Percentiles rank a stretch among this genome's conserved stretches.
These are phyloP conservation scores for Lomentospora prolificans DNA, from an alignment of 2,329 filamentous ascomycete genomes.

Conservation along the genomic window DNA sequence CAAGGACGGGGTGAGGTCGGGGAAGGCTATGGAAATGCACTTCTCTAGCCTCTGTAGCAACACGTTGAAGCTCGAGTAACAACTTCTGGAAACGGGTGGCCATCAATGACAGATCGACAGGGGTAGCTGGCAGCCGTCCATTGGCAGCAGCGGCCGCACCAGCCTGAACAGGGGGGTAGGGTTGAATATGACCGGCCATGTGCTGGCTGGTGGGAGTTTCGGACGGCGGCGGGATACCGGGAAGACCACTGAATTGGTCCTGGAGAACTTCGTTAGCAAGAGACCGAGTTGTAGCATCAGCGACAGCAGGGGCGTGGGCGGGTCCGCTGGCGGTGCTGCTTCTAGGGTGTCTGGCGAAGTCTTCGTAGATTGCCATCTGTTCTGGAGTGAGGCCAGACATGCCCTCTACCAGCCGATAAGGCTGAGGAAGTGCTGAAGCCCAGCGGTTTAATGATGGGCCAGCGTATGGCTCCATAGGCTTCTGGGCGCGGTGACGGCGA, in stretches of 20 bases:
- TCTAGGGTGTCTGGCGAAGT: slow-evolving; percentile 81
- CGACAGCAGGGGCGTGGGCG: slow-evolving; percentile 46
- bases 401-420: slow-evolving; percentile 73
- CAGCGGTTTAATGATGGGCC: slow-evolving; percentile 76
- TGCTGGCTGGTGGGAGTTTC: slow-evolving; percentile 49
- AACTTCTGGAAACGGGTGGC: slow-evolving; percentile 48
- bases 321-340: slow-evolving; percentile 44
- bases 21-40: slow-evolving; percentile 52
- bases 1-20: slow-evolving; percentile 48
- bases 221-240: slow-evolving; percentile 46
- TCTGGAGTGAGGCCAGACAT: slow-evolving; percentile 70
- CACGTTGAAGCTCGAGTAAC: slow-evolving; percentile 45
- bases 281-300: slow-evolving; percentile 47
- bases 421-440: slow-evolving; percentile 88
- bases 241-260: slow-evolving; percentile 49
- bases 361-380: slow-evolving; percentile 92
- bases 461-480: slow-evolving; percentile 76
- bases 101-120: slow-evolving; percentile 41
- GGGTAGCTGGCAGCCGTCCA: slow-evolving; percentile 36
- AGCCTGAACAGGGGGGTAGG: slow-evolving; percentile 45
- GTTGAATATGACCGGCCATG: slow-evolving; percentile 40
- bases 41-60: slow-evolving; percentile 42
- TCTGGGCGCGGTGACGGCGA: slow-evolving; percentile 61
- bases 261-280: slow-evolving; percentile 55
- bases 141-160: slow-evolving; percentile 27